phyloP scores from a whole-genome alignment of 2,329 filamentous ascomycete species.

The Talaromyces sp. region DNA sequence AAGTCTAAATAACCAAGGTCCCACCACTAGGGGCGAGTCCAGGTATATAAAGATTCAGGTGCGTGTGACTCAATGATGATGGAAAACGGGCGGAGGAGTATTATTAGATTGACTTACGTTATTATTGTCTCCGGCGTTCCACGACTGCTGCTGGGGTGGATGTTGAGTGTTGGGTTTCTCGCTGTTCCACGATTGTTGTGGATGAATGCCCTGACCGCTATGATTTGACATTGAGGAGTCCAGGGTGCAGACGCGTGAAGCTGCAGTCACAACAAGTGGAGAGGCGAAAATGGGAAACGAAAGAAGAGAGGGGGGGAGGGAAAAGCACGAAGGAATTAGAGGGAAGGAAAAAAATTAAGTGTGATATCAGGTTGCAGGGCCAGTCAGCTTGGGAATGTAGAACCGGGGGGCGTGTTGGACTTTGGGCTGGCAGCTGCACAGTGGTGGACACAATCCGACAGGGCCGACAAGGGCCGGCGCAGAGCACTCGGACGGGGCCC shows the following conservation, averaged over 20 bases:
- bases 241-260: slow-evolving; percentile 16
- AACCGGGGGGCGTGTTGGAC: slow-evolving; percentile 16
- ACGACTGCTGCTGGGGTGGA: slow-evolving; percentile 14
- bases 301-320: slow-evolving; percentile 4
- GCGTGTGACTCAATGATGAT: slow-evolving; percentile 5
- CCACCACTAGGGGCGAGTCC: slow-evolving; percentile 21
- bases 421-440: slow-evolving; percentile 18
- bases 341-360: slow-evolving; percentile 14
- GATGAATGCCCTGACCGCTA: slow-evolving; percentile 18
- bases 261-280: slow-evolving; percentile 15
- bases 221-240: slow-evolving; percentile 20
- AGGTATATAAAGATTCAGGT: slow-evolving; percentile 21
- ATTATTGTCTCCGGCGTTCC: slow-evolving; percentile 15
- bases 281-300: slow-evolving; percentile 11
- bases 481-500: slow-evolving; percentile 15
- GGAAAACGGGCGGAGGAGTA: not conserved
- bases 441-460: slow-evolving; percentile 18
- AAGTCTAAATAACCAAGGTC: slow-evolving; percentile 22
- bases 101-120: slow-evolving; percentile 15
- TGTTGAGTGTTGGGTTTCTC: slow-evolving; percentile 12
- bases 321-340: slow-evolving; percentile 13
- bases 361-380: slow-evolving; percentile 18
- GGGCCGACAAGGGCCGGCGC: slow-evolving; percentile 17
- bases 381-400: slow-evolving; percentile 18
- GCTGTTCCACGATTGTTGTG: slow-evolving; percentile 17